phyloP scores from a whole-genome alignment of 169 alveolate genomes.

The Plasmodium coatneyi region DNA sequence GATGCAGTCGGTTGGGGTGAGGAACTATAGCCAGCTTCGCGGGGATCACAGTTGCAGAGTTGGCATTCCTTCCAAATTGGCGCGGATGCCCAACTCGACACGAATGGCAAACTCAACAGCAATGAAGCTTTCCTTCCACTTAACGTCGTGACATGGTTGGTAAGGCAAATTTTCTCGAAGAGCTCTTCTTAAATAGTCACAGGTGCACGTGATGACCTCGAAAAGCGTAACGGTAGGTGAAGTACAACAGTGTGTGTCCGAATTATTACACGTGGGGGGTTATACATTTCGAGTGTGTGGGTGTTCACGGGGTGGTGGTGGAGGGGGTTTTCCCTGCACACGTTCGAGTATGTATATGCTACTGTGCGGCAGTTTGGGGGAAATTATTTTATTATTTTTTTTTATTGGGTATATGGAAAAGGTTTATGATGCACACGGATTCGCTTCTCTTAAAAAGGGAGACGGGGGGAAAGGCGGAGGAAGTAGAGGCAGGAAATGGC shows the following conservation, averaged over 20 bases:
- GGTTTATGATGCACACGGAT: background rate
- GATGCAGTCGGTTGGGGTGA: background rate
- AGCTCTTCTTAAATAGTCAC: background rate
- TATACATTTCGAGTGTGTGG: background rate
- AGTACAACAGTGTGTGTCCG: background rate
- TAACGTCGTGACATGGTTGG: background rate
- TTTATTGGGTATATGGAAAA: background rate
- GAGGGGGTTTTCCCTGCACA: background rate
- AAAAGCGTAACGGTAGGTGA: background rate
- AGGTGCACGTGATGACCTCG: background rate
- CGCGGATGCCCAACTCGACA: background rate
- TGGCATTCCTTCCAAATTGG: background rate
- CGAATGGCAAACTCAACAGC: background rate
- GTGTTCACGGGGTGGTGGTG: background rate
- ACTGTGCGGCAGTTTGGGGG: background rate
- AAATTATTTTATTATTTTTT: background rate
- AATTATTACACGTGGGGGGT: background rate
- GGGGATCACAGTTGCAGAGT: background rate
- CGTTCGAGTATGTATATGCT: background rate
- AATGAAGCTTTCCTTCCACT: background rate
- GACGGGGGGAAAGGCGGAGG: background rate
- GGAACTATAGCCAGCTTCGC: background rate
- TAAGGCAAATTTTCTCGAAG: background rate
- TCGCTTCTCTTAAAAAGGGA: slow-evolving; percentile 1
- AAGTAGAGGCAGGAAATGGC: background rate